Percentiles rank a stretch among this genome's conserved stretches.
These are phyloP conservation scores for Eucalyptus polybractea DNA, from an alignment of 345 rosid genomes.

Conservation along the genomic window DNA sequence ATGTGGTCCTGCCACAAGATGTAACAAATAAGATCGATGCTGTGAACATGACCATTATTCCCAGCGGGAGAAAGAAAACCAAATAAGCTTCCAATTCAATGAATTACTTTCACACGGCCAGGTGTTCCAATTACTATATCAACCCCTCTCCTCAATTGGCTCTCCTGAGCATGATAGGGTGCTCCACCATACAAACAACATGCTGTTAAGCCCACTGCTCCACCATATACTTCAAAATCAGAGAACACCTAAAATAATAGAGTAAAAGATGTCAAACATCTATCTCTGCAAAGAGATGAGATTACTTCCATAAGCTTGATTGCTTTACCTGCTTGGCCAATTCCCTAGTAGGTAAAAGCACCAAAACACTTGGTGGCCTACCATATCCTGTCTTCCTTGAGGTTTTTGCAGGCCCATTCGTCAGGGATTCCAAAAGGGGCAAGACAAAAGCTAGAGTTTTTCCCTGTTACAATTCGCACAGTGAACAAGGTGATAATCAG, in stretches of 20 bases:
- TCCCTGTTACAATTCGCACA: conserved; percentile 37
- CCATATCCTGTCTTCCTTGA: conserved; percentile 68
- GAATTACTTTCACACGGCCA: conserved; percentile 77
- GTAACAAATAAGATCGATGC: not conserved
- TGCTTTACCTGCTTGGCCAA: conserved; percentile 71
- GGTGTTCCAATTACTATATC: conserved; percentile 94
- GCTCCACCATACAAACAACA: conserved; percentile 96
- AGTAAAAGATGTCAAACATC: not conserved
- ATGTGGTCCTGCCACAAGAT: conserved; percentile 58
- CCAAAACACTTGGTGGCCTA: conserved; percentile 79
- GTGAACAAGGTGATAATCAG: not conserved
- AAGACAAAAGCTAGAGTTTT: conserved; percentile 95
- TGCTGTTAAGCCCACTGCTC: conserved; percentile 53
- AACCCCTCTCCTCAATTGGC: conserved; percentile 62
- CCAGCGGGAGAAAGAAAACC: not conserved
- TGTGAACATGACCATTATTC: not conserved
- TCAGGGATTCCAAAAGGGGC: conserved; percentile 84
- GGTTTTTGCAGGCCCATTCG: conserved; percentile 50
- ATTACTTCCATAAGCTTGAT: not conserved
- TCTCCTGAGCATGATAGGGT: conserved; percentile 48
- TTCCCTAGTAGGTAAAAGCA: conserved; percentile 91
- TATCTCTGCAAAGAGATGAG: not conserved
- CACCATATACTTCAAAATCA: conserved; percentile 87
- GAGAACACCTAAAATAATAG: conserved; percentile 34
- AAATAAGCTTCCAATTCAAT: not conserved